Base-by-base conservation (phyloP, 257 asterid species). In the Eucommia ulmoides region DNA sequence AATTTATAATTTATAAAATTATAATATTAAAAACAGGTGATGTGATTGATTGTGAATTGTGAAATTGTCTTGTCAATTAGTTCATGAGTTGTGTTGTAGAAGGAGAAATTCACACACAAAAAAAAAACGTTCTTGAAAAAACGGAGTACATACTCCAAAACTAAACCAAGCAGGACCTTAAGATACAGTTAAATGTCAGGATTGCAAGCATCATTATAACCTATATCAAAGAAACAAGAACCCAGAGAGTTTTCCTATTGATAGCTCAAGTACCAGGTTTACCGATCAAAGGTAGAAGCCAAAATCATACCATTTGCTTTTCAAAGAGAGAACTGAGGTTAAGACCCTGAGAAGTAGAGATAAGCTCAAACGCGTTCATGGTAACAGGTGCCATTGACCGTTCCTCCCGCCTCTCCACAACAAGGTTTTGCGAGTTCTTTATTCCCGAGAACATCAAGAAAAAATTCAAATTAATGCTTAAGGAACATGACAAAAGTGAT, bases 341-440 rank as follows among this genome's bases (percentile, higher is more conserved):
- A 65, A 89, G 92, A 69, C 98, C 95, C 81, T 85, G 96, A 22
- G 98, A 89, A 56, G 83, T 89, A 48, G 98, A 89, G 53, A 89
- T 89, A 42, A 89, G 94, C 69, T 89, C 98, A 52, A 89, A 89
- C 7, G 96, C 98, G 23, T 89, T 89, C 98, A 89, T 89, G 22
- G 88, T 57, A 49, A 63, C 67, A n/a, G 98, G 98, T 24, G 79
- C 59, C 4, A 73, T 20, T 14, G 89, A 78, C 19, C 60, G 70
- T 50, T 56, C 89, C 54, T 80, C 93, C 42, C 84, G 84, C 60
- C 83, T 83, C 81, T 89, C 98, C 60, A 79, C 95, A 24, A 89
- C 96, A 38, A 85, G 80, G 56, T 85, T 74, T 0, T 79, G 76
- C 44, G 93, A 75, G 38, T 71, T 80, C 97, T 88, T 57, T 7